Evolutionary conservation across 345 rosid genomes (phyloP).

Genomic region (Acer campestre): DNA sequence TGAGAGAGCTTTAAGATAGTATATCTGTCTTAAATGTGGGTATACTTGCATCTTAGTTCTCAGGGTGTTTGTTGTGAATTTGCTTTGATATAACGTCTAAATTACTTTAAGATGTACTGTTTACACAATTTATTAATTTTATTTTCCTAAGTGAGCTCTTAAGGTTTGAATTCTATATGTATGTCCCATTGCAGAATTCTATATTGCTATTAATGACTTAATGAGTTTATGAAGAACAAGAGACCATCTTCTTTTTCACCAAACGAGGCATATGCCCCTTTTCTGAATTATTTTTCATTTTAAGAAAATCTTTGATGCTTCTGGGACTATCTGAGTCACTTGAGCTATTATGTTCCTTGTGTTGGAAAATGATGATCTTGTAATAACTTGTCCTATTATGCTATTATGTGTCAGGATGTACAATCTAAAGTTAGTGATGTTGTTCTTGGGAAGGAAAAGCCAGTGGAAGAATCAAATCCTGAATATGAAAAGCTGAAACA

Average conservation of each 20-base stretch:
- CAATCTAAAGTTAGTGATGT: constrained; percentile 93
- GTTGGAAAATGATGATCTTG: neutral
- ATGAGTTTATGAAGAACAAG: neutral
- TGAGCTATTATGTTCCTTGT: neutral
- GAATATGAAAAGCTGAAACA: constrained; percentile 92
- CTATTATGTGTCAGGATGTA: constrained; percentile 64
- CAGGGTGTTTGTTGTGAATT: neutral
- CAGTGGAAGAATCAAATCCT: constrained; percentile 95
- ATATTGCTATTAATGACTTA: neutral
- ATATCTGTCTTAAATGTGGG: neutral
- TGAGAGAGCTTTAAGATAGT: neutral
- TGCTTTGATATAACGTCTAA: neutral
- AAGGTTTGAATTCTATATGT: neutral
- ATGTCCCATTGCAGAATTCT: neutral
- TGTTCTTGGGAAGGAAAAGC: constrained; percentile 96
- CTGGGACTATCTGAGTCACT: neutral
- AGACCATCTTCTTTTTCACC: neutral
- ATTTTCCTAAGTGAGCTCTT: neutral
- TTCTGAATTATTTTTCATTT: neutral
- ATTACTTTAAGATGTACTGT: neutral
- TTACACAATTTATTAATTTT: neutral
- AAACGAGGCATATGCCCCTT: neutral
- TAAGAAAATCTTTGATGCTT: neutral
- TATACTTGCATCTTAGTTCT: neutral
- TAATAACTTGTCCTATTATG: constrained; percentile 19